A percentile compares a stretch with the other conserved stretches of the same genome.
Evolutionary conservation across 106 monocot species (phyloP).

Genomic region (Dactylorhiza incarnata): DNA sequence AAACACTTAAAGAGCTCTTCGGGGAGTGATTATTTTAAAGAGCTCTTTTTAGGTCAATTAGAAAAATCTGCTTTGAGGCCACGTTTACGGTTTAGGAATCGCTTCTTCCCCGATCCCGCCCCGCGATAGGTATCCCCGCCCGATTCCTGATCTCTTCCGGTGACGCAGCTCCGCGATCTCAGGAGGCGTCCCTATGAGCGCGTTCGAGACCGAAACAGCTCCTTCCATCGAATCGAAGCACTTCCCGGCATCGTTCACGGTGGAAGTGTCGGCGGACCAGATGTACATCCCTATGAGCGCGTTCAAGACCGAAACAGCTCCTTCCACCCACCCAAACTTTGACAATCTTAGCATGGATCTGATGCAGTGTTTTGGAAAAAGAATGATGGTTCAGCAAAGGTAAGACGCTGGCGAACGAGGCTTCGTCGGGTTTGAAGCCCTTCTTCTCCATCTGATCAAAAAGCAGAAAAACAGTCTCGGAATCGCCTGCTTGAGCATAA

Average conservation of each 20-base stretch:
- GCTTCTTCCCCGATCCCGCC: too few relatives aligned
- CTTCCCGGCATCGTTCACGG: slow-evolving; percentile 46
- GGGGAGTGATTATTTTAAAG: too few relatives aligned
- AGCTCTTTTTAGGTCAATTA: too few relatives aligned
- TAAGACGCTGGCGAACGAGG: slow-evolving; percentile 57
- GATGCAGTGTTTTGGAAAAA: slow-evolving; percentile 18
- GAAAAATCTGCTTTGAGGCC: too few relatives aligned
- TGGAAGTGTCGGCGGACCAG: slow-evolving; percentile 18
- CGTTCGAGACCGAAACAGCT: too few relatives aligned
- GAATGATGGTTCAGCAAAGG: slow-evolving; percentile 22
- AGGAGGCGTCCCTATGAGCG: too few relatives aligned
- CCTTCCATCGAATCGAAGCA: slow-evolving; percentile 51
- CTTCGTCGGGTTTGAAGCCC: slow-evolving; percentile 39
- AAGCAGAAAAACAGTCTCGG: slow-evolving; percentile 11
- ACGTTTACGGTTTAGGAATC: too few relatives aligned
- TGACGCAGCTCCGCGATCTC: too few relatives aligned
- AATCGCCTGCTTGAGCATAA: slow-evolving; percentile 22
- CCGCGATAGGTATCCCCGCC: too few relatives aligned
- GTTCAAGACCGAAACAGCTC: slow-evolving; percentile 33
- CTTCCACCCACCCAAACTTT: slow-evolving; percentile 37
- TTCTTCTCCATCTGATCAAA: slow-evolving; percentile 41
- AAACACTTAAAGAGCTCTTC: too few relatives aligned
- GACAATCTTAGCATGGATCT: slow-evolving; percentile 51
- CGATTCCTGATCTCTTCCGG: too few relatives aligned
- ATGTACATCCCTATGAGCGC: slow-evolving; percentile 63